A percentile compares a stretch with the other conserved stretches of the same genome.
Evolutionary conservation across 2,329 filamentous ascomycete species (phyloP).

Genomic region (Exophiala calicioides): DNA sequence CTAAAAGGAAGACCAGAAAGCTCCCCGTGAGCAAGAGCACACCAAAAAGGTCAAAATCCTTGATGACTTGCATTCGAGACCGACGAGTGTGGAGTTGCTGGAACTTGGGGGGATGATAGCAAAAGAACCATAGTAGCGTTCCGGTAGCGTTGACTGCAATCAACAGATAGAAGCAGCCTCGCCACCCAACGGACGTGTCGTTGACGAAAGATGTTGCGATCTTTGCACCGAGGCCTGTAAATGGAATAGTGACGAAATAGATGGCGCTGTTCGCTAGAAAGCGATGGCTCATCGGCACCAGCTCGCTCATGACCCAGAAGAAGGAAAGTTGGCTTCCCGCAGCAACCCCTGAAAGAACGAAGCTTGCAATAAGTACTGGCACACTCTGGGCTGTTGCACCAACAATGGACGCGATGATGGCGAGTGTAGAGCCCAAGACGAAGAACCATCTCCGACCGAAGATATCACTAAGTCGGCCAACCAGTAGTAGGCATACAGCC

Average conservation of each 20-base stretch:
- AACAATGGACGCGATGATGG: too few relatives aligned
- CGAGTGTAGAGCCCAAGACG: too few relatives aligned
- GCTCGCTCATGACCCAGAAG: neutral
- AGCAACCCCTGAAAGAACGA: neutral
- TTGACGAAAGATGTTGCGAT: neutral
- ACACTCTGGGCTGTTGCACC: too few relatives aligned
- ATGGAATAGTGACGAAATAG: neutral
- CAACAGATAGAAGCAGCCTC: neutral
- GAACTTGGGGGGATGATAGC: neutral
- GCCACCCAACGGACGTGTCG: neutral
- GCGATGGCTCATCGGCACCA: neutral
- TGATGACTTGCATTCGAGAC: neutral
- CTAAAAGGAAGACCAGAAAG: neutral
- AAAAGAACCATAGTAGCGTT: neutral
- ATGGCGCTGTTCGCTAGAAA: neutral
- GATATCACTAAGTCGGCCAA: too few relatives aligned
- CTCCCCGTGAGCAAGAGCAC: neutral
- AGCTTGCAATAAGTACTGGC: neutral
- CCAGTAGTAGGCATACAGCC: too few relatives aligned
- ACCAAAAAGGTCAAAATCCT: neutral
- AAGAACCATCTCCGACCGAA: too few relatives aligned
- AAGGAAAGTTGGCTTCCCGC: neutral
- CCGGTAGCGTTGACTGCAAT: neutral
- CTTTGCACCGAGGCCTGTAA: neutral
- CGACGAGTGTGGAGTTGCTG: neutral